phyloP scores from a whole-genome alignment of 1,284 basidiomycete genomes.

The Cryptococcus sp. region DNA sequence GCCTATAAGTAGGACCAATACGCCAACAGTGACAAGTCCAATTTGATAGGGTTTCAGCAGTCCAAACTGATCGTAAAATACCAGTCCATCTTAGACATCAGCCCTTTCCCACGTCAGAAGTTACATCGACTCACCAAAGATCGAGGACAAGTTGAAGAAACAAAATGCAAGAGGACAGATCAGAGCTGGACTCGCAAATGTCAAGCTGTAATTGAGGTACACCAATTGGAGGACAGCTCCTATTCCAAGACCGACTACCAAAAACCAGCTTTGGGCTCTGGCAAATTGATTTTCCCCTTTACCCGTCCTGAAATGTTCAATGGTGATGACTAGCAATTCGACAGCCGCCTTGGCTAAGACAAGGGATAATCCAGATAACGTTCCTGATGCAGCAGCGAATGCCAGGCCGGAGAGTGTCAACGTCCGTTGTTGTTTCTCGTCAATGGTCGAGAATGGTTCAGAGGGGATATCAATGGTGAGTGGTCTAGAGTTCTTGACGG shows the following conservation, averaged over 20 bases:
- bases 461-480: conserved; percentile 37
- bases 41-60: conserved; percentile 67
- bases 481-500: conserved; percentile 27
- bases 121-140: conserved; percentile 52
- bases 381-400: conserved; percentile 84
- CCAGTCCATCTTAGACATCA: conserved; percentile 54
- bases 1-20: conserved; percentile 71
- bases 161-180: conserved; percentile 94
- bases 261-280: conserved; percentile 37
- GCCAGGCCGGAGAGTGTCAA: conserved; percentile 72
- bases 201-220: conserved; percentile 86
- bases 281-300: conserved; percentile 80
- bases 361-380: conserved; percentile 88
- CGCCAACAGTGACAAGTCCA: conserved; percentile 70
- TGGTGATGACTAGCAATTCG: conserved; percentile 76
- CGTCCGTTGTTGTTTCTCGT: conserved; percentile 50
- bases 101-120: not conserved
- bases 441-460: conserved; percentile 9
- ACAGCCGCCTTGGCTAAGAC: conserved; percentile 92
- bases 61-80: conserved; percentile 87
- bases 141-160: conserved; percentile 90
- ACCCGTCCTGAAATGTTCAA: conserved; percentile 50
- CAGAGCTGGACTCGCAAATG: conserved; percentile 78
- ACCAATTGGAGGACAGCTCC: conserved; percentile 57
- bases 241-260: conserved; percentile 35